Percentiles rank a stretch among this genome's conserved stretches.
Conservation (phyloP, 768 basidiomycete genomes). For the Dictyophora rubrovolvata region DNA sequence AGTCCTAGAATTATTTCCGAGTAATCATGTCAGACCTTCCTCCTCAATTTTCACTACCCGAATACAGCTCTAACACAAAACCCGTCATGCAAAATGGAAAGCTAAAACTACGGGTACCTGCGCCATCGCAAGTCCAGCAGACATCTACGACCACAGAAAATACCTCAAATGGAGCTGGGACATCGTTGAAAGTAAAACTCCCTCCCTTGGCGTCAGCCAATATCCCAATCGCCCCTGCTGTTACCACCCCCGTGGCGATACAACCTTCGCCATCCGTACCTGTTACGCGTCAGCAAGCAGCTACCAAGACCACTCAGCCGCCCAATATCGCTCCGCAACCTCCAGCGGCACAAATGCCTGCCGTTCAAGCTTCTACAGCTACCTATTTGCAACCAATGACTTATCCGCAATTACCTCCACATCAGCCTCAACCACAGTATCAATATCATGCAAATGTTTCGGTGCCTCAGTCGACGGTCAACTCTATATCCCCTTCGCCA, state of each 20-base stretch:
- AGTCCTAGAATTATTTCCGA: constrained; percentile 56
- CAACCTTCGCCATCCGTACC: constrained; percentile 17
- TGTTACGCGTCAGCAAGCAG: constrained; percentile 7
- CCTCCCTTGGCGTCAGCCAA: not conserved
- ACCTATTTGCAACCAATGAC: constrained; percentile 33
- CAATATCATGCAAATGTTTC: constrained; percentile 20
- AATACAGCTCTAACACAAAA: constrained; percentile 29
- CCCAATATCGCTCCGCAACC: constrained; percentile 25
- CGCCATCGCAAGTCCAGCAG: constrained; percentile 5
- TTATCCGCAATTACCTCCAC: constrained; percentile 13
- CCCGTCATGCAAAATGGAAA: constrained; percentile 8
- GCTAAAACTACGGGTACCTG: constrained; percentile 11
- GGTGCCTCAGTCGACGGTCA: constrained; percentile 7
- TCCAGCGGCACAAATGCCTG: constrained; percentile 18
- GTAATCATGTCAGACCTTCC: constrained; percentile 73
- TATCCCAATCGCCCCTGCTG: constrained; percentile 10
- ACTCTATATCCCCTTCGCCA: constrained; percentile 9
- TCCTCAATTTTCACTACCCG: constrained; percentile 48
- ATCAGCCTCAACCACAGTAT: constrained; percentile 16
- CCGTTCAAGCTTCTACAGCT: constrained; percentile 45
- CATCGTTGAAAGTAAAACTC: constrained; percentile 11
- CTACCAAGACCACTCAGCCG: constrained; percentile 15
- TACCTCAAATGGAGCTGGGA: constrained; percentile 10
- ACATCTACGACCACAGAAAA: constrained; percentile 1
- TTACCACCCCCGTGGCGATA: constrained; percentile 12